A percentile compares a stretch with the other conserved stretches of the same genome.
Evolutionary conservation across 345 rosid genomes (phyloP).

Genomic region (Populus nigra): DNA sequence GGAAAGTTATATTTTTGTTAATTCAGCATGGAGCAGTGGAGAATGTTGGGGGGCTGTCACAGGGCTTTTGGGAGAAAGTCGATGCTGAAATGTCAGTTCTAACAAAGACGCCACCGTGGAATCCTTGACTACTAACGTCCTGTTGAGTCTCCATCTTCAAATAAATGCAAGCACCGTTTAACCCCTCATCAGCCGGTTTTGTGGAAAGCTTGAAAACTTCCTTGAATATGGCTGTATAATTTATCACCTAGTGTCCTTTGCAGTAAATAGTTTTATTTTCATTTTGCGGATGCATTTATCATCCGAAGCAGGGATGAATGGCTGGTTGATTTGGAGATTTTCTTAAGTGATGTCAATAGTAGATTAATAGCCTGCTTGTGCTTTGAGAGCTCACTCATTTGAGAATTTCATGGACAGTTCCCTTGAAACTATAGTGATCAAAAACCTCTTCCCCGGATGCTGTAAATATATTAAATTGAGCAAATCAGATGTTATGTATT

Average conservation of each 20-base stretch:
- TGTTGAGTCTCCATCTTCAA: not conserved
- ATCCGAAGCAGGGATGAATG: too few species aligned
- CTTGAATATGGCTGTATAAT: not conserved
- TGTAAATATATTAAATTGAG: not conserved
- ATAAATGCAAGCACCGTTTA: not conserved
- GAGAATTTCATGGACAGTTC: not conserved
- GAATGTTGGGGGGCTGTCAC: constrained; percentile 55
- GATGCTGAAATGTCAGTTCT: not conserved
- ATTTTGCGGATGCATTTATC: not conserved
- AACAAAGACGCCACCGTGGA: not conserved
- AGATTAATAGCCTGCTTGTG: too few species aligned
- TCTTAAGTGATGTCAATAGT: too few species aligned
- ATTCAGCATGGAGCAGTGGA: constrained; percentile 70
- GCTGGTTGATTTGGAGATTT: too few species aligned
- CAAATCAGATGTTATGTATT: too few species aligned
- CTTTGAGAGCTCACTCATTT: too few species aligned
- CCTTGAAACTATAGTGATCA: not conserved
- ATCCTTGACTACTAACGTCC: not conserved
- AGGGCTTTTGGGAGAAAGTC: constrained; percentile 6
- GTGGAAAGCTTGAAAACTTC: not conserved
- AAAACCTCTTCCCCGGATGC: not conserved
- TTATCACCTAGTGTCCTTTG: not conserved
- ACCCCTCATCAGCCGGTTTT: not conserved
- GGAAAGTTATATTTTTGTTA: not conserved
- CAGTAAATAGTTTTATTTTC: not conserved